Conservation (phyloP, 208 protist species). For the Leishmania arabica region DNA sequence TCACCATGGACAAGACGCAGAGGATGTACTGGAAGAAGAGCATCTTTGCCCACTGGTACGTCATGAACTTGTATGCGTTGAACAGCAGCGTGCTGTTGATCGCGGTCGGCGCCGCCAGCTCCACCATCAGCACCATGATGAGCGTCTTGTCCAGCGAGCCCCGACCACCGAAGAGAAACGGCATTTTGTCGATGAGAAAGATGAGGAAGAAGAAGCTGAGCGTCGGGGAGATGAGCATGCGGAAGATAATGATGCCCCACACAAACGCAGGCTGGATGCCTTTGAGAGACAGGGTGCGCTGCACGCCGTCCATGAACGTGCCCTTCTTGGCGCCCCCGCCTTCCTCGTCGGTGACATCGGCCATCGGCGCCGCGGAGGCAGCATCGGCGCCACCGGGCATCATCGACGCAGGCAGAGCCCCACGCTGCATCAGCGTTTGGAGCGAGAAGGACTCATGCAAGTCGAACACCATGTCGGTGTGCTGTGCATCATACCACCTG, state of each 20-base stretch:
- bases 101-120: conserved; percentile 72
- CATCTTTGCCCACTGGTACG: conserved; percentile 72
- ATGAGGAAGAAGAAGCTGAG: conserved; percentile 56
- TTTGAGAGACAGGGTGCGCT: conserved; percentile 37
- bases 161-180: conserved; percentile 58
- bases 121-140: conserved; percentile 69
- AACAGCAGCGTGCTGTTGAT: conserved; percentile 82
- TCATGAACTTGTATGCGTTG: conserved; percentile 65
- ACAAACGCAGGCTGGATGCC: conserved; percentile 60
- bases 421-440: conserved; percentile 21
- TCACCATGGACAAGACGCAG: conserved; percentile 56
- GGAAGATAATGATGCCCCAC: conserved; percentile 56
- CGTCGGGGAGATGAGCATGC: conserved; percentile 61
- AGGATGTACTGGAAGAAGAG: conserved; percentile 80
- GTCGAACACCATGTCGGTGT: conserved; percentile 44
- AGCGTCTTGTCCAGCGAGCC: conserved; percentile 52
- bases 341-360: conserved; percentile 1
- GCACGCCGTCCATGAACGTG: conserved; percentile 15
- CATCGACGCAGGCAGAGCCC: conserved; percentile 14
- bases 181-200: conserved; percentile 36
- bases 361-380: conserved; percentile 3
- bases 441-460: conserved; percentile 43
- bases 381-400: background rate
- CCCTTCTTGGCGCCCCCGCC: background rate
- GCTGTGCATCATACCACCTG: conserved; percentile 37